Conservation (phyloP, 106 monocot genomes). For the Apostasia ramifera region DNA sequence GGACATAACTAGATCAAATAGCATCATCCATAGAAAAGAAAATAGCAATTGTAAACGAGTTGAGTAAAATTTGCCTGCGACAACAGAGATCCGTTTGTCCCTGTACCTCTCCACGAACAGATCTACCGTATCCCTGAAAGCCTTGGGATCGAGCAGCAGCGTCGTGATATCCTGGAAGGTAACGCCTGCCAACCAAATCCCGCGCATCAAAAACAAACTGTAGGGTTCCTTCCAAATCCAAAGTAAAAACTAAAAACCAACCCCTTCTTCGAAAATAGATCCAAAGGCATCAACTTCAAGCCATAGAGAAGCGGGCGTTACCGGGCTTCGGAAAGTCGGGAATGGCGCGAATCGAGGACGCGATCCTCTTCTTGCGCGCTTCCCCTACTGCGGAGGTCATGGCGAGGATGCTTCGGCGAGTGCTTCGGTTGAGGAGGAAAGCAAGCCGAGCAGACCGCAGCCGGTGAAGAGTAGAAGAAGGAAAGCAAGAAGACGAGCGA, state of each 20-base stretch:
- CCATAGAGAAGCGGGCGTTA: constrained; percentile 1
- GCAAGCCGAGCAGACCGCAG: neutral
- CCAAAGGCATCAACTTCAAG: too few relatives aligned
- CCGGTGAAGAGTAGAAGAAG: neutral
- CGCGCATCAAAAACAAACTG: neutral
- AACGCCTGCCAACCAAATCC: constrained; percentile 27
- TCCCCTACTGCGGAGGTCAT: constrained; percentile 22
- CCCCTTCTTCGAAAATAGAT: neutral
- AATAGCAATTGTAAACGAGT: too few relatives aligned
- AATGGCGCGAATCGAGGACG: constrained; percentile 56
- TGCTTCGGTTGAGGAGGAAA: neutral
- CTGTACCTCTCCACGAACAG: constrained; percentile 66
- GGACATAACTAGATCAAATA: too few relatives aligned
- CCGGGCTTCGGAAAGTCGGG: constrained; percentile 68
- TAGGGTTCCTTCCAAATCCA: neutral
- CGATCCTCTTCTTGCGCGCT: constrained; percentile 33
- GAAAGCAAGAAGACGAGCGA: neutral
- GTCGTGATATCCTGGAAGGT: constrained; percentile 80
- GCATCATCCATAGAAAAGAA: too few relatives aligned
- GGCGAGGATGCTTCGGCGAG: neutral
- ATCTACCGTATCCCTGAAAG: constrained; percentile 57
- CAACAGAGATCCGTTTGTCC: constrained; percentile 53
- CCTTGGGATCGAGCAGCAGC: constrained; percentile 54
- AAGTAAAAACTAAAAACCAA: neutral
- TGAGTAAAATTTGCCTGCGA: constrained; percentile 36